Percentiles rank a stretch among this genome's conserved stretches.
Conservation (phyloP, 2,329 filamentous ascomycete genomes). For the Aspergillus sp. region DNA sequence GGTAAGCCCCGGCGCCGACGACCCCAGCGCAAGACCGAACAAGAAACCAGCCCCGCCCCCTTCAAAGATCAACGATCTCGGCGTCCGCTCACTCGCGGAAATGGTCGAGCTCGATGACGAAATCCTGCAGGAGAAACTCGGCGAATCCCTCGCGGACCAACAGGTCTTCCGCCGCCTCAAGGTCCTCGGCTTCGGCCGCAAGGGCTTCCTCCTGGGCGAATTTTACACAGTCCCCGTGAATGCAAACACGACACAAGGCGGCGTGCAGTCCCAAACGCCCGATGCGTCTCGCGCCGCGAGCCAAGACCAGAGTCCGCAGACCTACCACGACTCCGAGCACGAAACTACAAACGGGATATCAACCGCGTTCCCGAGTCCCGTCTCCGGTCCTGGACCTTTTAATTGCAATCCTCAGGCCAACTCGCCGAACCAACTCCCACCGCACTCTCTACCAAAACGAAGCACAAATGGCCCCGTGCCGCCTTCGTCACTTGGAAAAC, state of each 20-base stretch:
- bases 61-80: not conserved
- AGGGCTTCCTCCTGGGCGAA: conserved; percentile 43
- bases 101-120: conserved; percentile 45
- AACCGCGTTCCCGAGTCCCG: not conserved
- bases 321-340: not conserved
- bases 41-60: not conserved
- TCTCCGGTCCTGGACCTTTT: no score
- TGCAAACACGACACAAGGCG: conserved; percentile 4
- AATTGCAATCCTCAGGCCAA: not conserved
- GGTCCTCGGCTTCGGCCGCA: conserved; percentile 45
- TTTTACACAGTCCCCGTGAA: conserved; percentile 39
- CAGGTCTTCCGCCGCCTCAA: conserved; percentile 38
- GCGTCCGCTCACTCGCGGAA: conserved; percentile 35
- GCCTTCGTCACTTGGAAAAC: conserved; percentile 28
- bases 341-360: not conserved
- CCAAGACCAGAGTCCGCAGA: conserved; percentile 13
- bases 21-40: not conserved
- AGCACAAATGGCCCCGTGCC: not conserved
- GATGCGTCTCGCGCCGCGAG: conserved; percentile 16
- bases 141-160: conserved; percentile 37
- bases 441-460: not conserved
- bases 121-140: conserved; percentile 36
- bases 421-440: conserved; percentile 1
- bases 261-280: conserved; percentile 24
- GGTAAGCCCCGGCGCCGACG: conserved; percentile 12